Evolutionary conservation across 371 early-diverging fungal genomes (phyloP), one percentile per base, ranked within the genome.

Genomic region (Mucor saturninus): DNA sequence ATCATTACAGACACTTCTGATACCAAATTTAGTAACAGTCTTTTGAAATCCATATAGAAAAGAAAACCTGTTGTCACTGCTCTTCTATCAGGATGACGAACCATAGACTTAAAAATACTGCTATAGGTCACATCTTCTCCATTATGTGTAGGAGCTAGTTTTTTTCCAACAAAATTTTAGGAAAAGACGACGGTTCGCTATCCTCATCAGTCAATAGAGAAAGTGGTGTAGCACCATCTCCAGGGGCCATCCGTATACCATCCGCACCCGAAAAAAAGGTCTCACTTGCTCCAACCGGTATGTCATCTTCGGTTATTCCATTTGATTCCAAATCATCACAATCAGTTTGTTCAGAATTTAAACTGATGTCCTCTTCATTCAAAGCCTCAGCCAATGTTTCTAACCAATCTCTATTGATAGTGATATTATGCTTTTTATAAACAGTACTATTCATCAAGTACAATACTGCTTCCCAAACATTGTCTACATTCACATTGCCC

Each of bases 41-140:
- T 45, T 45, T 56, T 56, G 9, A 14, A 5, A 45, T 56, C 56
- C 56, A 56, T 42, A 15, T 30, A 56, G 1, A 56, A 43, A 21
- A 56, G 10, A 45, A 29, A 56, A 32, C 45, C 56, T 10, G 43
- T n/a, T 14, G 26, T 6, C 31, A 43, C 56, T 30, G 32, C 56
- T 43, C 56, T 26, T 15, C 56, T n/a, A 56, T 56, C 56, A 31
- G 2, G 13, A 6, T 31, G 43, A 30, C 56, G 43, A 13, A 30
- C 45, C 4, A 56, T 9, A 9, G 56, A 42, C n/a, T 56, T 56
- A n/a, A 11, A 15, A 2, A 45, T 14, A 9, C 14, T 29, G 11
- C n/a, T 10, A 45, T 45, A 43, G 3, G 45, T 11, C 2, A 56
- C 43, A 10, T 7, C 37, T 7, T 54, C 31, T 21, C 21, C 30